Base-by-base conservation (phyloP, 768 basidiomycete species). In the Xerocomellus chrysenteron region DNA sequence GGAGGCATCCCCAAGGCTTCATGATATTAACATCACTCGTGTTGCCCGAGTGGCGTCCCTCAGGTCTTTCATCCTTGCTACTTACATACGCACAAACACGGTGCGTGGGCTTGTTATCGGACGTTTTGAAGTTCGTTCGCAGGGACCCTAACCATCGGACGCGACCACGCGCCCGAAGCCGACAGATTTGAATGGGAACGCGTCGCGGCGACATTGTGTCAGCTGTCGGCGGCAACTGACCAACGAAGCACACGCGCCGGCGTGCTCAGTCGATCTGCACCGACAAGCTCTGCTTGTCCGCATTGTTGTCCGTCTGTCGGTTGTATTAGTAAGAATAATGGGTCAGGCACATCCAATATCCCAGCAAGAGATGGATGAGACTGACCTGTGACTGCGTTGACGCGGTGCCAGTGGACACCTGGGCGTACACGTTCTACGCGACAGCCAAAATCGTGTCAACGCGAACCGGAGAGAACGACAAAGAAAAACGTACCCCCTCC, bases 321-420 rank as follows among this genome's bases (percentile, higher is more conserved):
- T n/a, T 16, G 9, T n/a, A 24, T 21, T 4, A 42, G 32, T 8
- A 24, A 32, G 28, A 16, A 33, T 16, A 24, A 13, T 6, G 11
- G 8, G 28, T 58, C 37, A 16, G 37, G 11, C n/a, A 32, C 16
- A 16, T 28, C 13, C 24, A 21, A 35, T 21, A 10, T 16, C n/a
- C 16, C 7, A 32, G 19, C 8, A 30, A 42, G 10, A 35, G 8
- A 46, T 5, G 7, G 26, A 19, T 5, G 39, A 10, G 17, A 50
- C 59, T 4, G 26, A 62, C 67, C 55, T 65, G 65, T 12, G 67
- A 68, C 33, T 57, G 58, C 0, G 65, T 54, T 16, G 65, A 69
- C 2, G n/a, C 52, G 1, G 58, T 26, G 0, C 40, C 43, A 1
- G 56, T 16, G 0, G 57, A 69, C 7, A 65, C 52, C 13, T 67